Evolutionary conservation across 1,139 yeast species (phyloP).

Genomic region (Trichomonascaceae sp.): DNA sequence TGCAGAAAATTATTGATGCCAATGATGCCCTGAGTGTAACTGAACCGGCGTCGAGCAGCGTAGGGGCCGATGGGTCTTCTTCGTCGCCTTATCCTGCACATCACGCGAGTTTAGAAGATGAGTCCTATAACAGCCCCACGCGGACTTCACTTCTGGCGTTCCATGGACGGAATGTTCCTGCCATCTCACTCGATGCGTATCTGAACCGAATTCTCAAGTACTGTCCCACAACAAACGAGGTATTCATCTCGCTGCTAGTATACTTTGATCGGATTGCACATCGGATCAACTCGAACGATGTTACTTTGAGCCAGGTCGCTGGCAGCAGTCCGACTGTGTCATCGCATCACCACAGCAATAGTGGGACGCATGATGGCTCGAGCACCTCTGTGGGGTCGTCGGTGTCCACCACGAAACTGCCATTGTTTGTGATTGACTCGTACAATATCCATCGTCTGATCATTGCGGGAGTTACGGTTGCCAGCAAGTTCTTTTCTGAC

Average conservation of each 20-base stretch:
- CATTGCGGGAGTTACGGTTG: conserved; percentile 93
- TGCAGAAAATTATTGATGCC: conserved; percentile 83
- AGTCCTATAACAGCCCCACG: conserved; percentile 23
- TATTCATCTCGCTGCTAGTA: conserved; percentile 74
- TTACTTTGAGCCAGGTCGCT: conserved; percentile 8
- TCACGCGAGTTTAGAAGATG: too few species aligned
- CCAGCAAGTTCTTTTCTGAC: conserved; percentile 90
- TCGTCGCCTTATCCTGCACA: too few species aligned
- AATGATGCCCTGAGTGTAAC: conserved; percentile 47
- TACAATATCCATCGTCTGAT: conserved; percentile 88
- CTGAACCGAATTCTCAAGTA: conserved; percentile 81
- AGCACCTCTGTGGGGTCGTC: neutral
- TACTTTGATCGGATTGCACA: conserved; percentile 92
- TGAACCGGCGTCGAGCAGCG: conserved; percentile 5
- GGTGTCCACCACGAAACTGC: too few species aligned
- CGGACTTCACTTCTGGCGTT: conserved; percentile 56
- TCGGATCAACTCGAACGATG: conserved; percentile 49
- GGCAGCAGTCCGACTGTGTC: conserved; percentile 1
- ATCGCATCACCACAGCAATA: neutral
- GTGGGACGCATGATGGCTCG: neutral
- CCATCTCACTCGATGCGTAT: conserved; percentile 81
- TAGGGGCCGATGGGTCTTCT: too few species aligned
- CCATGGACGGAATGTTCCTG: conserved; percentile 93
- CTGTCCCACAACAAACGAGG: conserved; percentile 97
- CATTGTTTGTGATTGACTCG: conserved; percentile 89